Evolutionary conservation across 768 basidiomycete genomes (phyloP).

Genomic region (Chalciporus chontae): DNA sequence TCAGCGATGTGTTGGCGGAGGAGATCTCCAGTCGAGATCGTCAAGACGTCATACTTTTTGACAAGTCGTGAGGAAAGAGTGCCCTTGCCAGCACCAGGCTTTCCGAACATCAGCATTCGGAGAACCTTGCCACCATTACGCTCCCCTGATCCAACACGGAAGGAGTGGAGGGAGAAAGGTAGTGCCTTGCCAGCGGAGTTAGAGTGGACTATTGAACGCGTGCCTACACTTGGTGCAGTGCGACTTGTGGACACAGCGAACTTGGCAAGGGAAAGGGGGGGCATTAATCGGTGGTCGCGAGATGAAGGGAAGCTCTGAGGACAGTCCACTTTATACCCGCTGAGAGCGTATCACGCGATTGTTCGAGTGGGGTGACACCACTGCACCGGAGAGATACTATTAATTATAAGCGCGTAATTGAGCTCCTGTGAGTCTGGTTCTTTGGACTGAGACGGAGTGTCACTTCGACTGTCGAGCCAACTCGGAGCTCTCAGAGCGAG

Average conservation of each 20-base stretch:
- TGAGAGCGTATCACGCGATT: conserved; percentile 15
- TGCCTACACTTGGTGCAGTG: conserved; percentile 7
- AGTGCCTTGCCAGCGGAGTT: conserved; percentile 38
- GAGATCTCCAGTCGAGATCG: conserved; percentile 81
- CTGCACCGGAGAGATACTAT: not conserved
- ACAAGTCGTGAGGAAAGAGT: conserved; percentile 75
- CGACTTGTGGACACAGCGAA: conserved; percentile 9
- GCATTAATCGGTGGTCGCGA: conserved; percentile 15
- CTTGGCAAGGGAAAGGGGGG: conserved; percentile 15
- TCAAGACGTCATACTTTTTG: conserved; percentile 74
- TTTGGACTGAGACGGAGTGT: too few species aligned
- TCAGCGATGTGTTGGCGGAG: conserved; percentile 81
- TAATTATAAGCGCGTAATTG: too few species aligned
- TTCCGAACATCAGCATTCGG: conserved; percentile 57
- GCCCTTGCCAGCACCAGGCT: conserved; percentile 78
- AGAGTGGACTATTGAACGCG: conserved; percentile 30
- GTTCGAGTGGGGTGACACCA: conserved; percentile 7
- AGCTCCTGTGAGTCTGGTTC: too few species aligned
- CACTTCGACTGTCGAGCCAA: too few species aligned
- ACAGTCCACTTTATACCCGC: conserved; percentile 18
- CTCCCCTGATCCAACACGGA: conserved; percentile 30
- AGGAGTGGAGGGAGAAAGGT: conserved; percentile 48
- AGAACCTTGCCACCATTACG: conserved; percentile 27
- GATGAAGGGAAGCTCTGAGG: not conserved
- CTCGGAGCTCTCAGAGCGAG: too few species aligned